Base-by-base conservation (phyloP, 257 asterid genomes). In the Fraxinus quadrangulata region DNA sequence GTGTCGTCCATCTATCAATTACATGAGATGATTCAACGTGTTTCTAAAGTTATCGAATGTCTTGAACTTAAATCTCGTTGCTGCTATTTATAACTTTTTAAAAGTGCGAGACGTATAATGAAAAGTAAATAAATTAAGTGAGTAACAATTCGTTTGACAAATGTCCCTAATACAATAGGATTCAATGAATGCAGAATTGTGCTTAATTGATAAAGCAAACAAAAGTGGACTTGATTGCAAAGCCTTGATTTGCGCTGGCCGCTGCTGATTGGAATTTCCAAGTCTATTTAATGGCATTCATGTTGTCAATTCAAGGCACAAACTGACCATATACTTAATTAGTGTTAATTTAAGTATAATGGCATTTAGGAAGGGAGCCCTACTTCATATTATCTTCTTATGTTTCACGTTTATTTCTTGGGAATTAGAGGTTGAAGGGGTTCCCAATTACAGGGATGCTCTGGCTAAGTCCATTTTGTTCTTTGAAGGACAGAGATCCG, bases 401-500 rank as follows among this genome's bases (percentile, higher is more conserved):
- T 73, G 40, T 40, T 39, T 72, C 42, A 67, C 81, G 23, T 70
- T 82, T 63, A 63, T 72, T 54, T 75, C 66, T 63, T 75, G 76
- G 65, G 4, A 24, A 21, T 3, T 61, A 9, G 11, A 13, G 59
- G 92, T 85, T 5, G 72, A 78, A 72, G 88, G 79, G 42, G 71
- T 19, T 33, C 93, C 81, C 1, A 78, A 94, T 78, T 94, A 94
- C 80, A 72, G 88, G 73, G 96, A 94, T 67, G 98, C 98, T 73
- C 89, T 94, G 49, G 86, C 86, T 0, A 94, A 92, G 82, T 94
- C 98, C 86, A 79, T 92, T 66, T 42, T 92, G 77, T 94, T 94
- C 83, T 94, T 94, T 85, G 92, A 92, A 71, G 98, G 97, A 2
- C 98, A 94, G 78, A 85, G 98, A 81, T 94, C 98, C 8, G 98